A percentile compares a stretch with the other conserved stretches of the same genome.
These are phyloP conservation scores for Apodospora peruviana DNA, from an alignment of 495 filamentous ascomycete genomes.

Conservation along the genomic window DNA sequence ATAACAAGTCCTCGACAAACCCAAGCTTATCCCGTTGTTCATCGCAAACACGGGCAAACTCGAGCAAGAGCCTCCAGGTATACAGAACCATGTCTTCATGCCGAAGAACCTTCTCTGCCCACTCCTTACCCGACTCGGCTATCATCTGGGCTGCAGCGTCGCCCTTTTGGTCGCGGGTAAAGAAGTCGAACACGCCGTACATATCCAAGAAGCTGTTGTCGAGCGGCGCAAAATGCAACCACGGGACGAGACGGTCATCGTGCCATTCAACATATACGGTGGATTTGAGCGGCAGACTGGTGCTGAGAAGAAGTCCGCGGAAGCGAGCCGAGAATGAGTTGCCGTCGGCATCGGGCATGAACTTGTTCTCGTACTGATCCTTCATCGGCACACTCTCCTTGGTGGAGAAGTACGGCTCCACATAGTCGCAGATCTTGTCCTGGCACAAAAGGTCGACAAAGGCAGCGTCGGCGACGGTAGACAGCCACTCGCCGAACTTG, in stretches of 20 bases:
- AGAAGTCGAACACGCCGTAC: slow-evolving; percentile 29
- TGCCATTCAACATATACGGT: slow-evolving; percentile 54
- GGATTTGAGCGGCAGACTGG: slow-evolving; percentile 39
- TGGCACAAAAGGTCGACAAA: slow-evolving; percentile 36
- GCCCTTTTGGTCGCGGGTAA: slow-evolving; percentile 5
- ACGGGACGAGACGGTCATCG: slow-evolving; percentile 47
- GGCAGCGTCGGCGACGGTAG: slow-evolving; percentile 28
- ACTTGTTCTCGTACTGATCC: slow-evolving; percentile 56
- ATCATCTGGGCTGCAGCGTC: slow-evolving; percentile 33
- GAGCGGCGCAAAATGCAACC: slow-evolving; percentile 39
- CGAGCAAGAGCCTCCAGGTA: slow-evolving; percentile 39
- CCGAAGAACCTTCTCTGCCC: slow-evolving; percentile 35
- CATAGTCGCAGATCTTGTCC: slow-evolving; percentile 9
- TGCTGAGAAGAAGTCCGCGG: slow-evolving; percentile 41
- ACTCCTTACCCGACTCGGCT: slow-evolving; percentile 36
- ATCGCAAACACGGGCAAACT: slow-evolving; percentile 35
- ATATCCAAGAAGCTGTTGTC: slow-evolving; percentile 38
- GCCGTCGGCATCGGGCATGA: slow-evolving; percentile 49
- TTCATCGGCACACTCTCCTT: slow-evolving; percentile 32
- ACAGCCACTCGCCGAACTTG: slow-evolving; percentile 31
- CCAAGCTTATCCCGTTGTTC: slow-evolving; percentile 3
- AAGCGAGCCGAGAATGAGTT: slow-evolving; percentile 49
- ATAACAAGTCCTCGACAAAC: background rate
- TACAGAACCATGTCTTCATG: slow-evolving; percentile 37
- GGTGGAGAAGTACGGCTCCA: slow-evolving; percentile 28